Conservation (phyloP, 495 filamentous ascomycete species). For the Lophiostoma macrostomum region DNA sequence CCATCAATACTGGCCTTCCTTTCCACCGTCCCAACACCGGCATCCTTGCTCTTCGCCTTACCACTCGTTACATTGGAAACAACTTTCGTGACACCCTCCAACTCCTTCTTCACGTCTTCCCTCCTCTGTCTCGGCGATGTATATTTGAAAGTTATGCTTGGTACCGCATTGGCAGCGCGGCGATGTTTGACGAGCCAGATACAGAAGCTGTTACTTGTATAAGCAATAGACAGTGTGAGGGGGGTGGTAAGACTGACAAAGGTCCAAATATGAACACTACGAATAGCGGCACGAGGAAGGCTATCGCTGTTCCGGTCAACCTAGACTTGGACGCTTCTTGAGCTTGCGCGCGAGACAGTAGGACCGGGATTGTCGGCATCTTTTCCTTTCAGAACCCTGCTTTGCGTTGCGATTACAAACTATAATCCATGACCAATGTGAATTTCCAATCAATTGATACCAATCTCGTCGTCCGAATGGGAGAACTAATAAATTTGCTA, state of each 20-base stretch:
- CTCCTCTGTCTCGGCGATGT: neutral
- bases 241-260: constrained; percentile 1
- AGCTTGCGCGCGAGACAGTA: neutral
- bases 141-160: neutral
- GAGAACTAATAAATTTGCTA: too few species aligned
- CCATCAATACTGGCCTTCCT: neutral
- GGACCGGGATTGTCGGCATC: neutral
- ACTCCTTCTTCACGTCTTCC: constrained; percentile 7
- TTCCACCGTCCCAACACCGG: neutral
- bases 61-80: neutral
- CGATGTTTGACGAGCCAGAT: neutral
- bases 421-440: too few species aligned
- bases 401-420: too few species aligned
- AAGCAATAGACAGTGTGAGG: neutral
- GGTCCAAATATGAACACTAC: constrained; percentile 6
- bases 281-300: constrained; percentile 8
- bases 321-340: neutral
- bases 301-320: neutral
- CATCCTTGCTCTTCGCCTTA: neutral
- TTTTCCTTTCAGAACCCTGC: neutral
- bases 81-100: constrained; percentile 10
- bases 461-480: too few species aligned
- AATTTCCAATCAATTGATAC: too few species aligned
- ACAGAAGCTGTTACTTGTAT: neutral
- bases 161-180: neutral